A percentile compares a stretch with the other conserved stretches of the same genome.
These are phyloP conservation scores for Pichia thaimueangensis DNA, from an alignment of 805 yeast genomes.

Conservation along the genomic window DNA sequence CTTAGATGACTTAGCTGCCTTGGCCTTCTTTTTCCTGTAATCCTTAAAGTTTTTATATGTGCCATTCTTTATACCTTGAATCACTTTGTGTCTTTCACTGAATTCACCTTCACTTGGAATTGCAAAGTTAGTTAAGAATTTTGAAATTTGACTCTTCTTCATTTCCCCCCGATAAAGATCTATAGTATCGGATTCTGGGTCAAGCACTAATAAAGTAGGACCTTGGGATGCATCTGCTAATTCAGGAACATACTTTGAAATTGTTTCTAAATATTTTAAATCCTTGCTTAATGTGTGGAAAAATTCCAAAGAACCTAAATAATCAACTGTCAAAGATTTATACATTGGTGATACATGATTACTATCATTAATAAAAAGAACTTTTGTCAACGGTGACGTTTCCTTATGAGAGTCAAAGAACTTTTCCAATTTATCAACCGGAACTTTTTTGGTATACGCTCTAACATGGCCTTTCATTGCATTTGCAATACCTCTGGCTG, in stretches of 20 bases:
- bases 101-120: conserved; percentile 31
- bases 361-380: conserved; percentile 49
- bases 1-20: conserved; percentile 13
- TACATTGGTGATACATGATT: conserved; percentile 46
- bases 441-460: conserved; percentile 54
- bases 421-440: conserved; percentile 28
- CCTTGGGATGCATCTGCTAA: conserved; percentile 15
- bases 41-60: conserved; percentile 20
- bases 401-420: conserved; percentile 18
- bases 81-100: conserved; percentile 21
- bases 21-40: conserved; percentile 19
- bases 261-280: conserved; percentile 13
- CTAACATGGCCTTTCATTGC: conserved; percentile 53
- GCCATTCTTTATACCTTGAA: conserved; percentile 21
- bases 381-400: conserved; percentile 26
- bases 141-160: conserved; percentile 27
- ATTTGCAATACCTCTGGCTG: conserved; percentile 45
- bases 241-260: conserved; percentile 13
- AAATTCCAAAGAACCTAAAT: conserved; percentile 43
- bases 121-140: conserved; percentile 28
- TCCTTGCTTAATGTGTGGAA: conserved; percentile 36
- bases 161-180: conserved; percentile 22
- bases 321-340: conserved; percentile 67
- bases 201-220: conserved; percentile 23
- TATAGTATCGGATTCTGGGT: conserved; percentile 16